Percentiles rank a stretch among this genome's conserved stretches.
Evolutionary conservation across 768 basidiomycete species (phyloP).

Genomic region (Suillus paluster): DNA sequence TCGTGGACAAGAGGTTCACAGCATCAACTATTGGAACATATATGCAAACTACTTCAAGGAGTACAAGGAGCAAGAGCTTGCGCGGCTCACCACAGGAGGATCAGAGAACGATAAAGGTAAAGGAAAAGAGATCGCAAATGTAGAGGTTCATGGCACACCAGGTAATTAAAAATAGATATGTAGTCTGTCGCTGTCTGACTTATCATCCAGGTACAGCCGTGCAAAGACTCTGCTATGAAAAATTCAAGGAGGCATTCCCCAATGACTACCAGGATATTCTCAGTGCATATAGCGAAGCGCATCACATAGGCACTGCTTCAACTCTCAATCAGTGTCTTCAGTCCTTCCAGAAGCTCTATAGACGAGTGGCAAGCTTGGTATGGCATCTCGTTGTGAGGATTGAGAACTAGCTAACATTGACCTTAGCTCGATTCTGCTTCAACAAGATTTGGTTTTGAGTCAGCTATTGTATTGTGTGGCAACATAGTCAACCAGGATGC

Average conservation of each 20-base stretch:
- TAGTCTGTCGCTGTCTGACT: neutral
- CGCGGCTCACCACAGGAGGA: too few species aligned
- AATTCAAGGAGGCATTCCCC: neutral
- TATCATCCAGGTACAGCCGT: neutral
- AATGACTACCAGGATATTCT: neutral
- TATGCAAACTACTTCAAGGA: constrained; percentile 9
- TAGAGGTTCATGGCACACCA: neutral
- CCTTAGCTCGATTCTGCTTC: constrained; percentile 6
- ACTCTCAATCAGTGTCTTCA: neutral
- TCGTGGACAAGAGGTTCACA: neutral
- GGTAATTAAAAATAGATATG: neutral
- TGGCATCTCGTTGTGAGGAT: neutral
- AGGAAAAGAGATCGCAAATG: neutral
- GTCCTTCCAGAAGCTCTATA: neutral
- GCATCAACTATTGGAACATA: constrained; percentile 8
- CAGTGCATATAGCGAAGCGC: neutral
- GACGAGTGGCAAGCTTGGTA: neutral
- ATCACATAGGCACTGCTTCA: neutral
- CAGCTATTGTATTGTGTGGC: constrained; percentile 12
- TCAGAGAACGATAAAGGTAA: neutral
- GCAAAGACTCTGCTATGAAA: neutral
- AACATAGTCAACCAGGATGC: constrained; percentile 14
- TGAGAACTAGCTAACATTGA: neutral
- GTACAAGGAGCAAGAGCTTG: constrained; percentile 13
- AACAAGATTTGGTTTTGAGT: constrained; percentile 12